Conservation (phyloP, 140 eudicot genomes). For the Erigeron philadelphicus region DNA sequence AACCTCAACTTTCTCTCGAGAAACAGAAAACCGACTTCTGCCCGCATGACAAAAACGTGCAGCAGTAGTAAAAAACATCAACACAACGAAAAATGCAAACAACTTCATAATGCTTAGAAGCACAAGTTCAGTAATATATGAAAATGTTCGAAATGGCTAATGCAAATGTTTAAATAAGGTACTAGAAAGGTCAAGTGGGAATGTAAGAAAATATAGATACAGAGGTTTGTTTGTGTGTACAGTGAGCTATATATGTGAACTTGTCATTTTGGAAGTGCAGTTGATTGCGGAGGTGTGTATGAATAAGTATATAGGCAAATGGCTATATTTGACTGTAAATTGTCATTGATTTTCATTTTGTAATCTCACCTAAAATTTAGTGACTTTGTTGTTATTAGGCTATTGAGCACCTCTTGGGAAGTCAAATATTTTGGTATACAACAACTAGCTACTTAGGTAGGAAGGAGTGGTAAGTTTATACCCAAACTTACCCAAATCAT, state of each 20-base stretch:
- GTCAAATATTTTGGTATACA: conserved; percentile 18
- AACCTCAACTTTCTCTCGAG: conserved; percentile 9
- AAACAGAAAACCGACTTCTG: not conserved
- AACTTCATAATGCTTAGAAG: not conserved
- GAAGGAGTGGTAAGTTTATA: no score
- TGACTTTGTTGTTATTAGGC: conserved; percentile 23
- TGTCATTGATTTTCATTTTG: not conserved
- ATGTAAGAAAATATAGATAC: conserved; percentile 9
- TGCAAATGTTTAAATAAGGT: not conserved
- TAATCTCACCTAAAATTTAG: conserved; percentile 26
- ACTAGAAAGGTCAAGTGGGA: conserved; percentile 1
- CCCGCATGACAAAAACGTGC: conserved; percentile 19
- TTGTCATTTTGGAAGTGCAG: not conserved
- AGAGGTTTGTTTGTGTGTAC: not conserved
- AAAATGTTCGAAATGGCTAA: not conserved
- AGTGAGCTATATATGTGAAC: no score
- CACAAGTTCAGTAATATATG: not conserved
- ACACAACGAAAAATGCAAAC: not conserved
- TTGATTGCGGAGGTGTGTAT: conserved; percentile 17
- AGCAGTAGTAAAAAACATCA: conserved; percentile 18
- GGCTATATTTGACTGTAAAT: not conserved
- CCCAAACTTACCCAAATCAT: no score
- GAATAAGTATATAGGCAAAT: not conserved
- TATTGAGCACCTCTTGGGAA: conserved; percentile 21
- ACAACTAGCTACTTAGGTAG: no score